These are phyloP conservation scores for Aureobasidium sp. DNA, from an alignment of 2,329 filamentous ascomycete genomes.

Conservation along the genomic window DNA sequence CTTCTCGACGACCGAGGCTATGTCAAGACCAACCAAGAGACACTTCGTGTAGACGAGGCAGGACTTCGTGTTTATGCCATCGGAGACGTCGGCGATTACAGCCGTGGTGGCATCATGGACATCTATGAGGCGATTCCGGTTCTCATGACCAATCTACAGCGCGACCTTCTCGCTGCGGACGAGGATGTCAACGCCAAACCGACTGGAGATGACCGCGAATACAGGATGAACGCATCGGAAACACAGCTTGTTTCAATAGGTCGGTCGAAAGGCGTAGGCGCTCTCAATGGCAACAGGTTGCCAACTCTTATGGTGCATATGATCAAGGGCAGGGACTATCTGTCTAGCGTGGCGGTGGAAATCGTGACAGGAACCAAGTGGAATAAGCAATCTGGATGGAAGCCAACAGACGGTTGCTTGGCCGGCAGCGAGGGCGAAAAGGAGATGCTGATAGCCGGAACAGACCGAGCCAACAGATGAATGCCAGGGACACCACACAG, in stretches of 20 bases:
- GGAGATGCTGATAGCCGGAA: background rate
- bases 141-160: slow-evolving; percentile 37
- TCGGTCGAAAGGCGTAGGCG: slow-evolving; percentile 31
- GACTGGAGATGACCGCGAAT: slow-evolving; percentile 23
- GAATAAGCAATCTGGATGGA: slow-evolving; percentile 19
- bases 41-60: slow-evolving; percentile 38
- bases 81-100: slow-evolving; percentile 40
- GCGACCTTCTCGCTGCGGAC: slow-evolving; percentile 34
- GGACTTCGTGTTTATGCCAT: slow-evolving; percentile 40
- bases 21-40: slow-evolving; percentile 40
- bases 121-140: slow-evolving; percentile 34
- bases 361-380: slow-evolving; percentile 20
- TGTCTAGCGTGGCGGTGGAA: slow-evolving; percentile 23
- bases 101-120: slow-evolving; percentile 35
- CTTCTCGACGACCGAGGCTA: slow-evolving; percentile 41
- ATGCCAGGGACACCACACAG: background rate
- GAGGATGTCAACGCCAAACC: slow-evolving; percentile 19
- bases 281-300: slow-evolving; percentile 28
- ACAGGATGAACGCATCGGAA: slow-evolving; percentile 27
- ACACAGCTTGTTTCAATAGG: slow-evolving; percentile 34
- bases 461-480: background rate
- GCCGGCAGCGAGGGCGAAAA: background rate
- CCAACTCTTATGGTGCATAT: slow-evolving; percentile 30
- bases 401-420: slow-evolving; percentile 4
- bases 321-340: slow-evolving; percentile 25